Conservation (phyloP, 179 eudicot species). For the Drosera spatulata region DNA sequence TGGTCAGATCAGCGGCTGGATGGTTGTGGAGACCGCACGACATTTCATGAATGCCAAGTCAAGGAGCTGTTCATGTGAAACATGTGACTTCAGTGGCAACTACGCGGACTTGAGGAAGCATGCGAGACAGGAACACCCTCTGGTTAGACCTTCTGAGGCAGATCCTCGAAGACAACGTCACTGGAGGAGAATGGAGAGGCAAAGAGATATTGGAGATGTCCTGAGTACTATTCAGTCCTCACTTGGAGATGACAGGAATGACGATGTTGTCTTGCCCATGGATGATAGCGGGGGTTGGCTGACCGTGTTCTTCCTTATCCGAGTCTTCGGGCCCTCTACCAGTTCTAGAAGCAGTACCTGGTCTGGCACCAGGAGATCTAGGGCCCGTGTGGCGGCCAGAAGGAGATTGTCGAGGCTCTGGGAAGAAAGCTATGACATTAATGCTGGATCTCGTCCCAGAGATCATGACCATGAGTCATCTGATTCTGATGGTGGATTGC, state of each 20-base stretch:
- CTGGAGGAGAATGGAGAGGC: conserved; percentile 85
- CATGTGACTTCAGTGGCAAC: conserved; percentile 71
- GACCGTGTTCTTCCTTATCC: conserved; percentile 54
- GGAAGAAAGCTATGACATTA: conserved; percentile 64
- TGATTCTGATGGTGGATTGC: conserved; percentile 35
- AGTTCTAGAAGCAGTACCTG: conserved; percentile 46
- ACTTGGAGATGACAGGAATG: conserved; percentile 44
- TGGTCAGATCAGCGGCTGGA: conserved; percentile 68
- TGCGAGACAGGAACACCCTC: conserved; percentile 73
- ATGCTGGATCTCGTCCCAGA: conserved; percentile 23
- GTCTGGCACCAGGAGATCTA: conserved; percentile 48
- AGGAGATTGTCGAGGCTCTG: conserved; percentile 54
- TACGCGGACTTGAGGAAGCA: conserved; percentile 75
- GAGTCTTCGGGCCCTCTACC: conserved; percentile 40
- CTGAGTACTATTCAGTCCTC: conserved; percentile 71
- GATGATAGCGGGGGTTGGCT: conserved; percentile 50
- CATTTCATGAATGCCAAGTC: conserved; percentile 63
- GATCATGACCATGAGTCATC: conserved; percentile 34
- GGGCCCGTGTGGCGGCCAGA: conserved; percentile 26
- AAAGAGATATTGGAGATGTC: conserved; percentile 76
- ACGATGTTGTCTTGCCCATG: conserved; percentile 23
- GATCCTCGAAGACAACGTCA: conserved; percentile 63
- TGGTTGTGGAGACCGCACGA: conserved; percentile 68
- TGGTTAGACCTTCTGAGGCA: conserved; percentile 61
- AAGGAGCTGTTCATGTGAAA: conserved; percentile 75